Percentiles rank a stretch among this genome's conserved stretches.
phyloP scores from a whole-genome alignment of 805 yeast genomes.

The Kockiozyma suomiensis region DNA sequence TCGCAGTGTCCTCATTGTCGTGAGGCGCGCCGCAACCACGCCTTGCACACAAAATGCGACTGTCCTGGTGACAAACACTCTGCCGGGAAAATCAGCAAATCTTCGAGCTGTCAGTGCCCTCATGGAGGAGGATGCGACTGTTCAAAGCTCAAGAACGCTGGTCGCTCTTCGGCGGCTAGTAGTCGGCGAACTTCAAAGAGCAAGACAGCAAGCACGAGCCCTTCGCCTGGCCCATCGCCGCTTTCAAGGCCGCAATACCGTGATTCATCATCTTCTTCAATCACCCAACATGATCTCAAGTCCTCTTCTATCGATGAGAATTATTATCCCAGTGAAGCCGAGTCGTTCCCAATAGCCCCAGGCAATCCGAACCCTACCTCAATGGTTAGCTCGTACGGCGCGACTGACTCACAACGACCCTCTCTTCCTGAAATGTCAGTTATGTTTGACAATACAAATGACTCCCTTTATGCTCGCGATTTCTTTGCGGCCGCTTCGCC shows the following conservation, averaged over 20 bases:
- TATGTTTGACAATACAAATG: background rate
- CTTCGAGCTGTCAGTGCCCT: conserved; percentile 17
- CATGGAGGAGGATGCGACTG: conserved; percentile 24
- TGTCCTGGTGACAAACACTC: conserved; percentile 46
- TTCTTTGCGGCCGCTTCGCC: conserved; percentile 12
- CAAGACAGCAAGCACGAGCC: background rate
- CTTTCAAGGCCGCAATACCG: background rate
- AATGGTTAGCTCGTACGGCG: background rate
- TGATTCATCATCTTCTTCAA: background rate
- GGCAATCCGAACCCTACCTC: background rate
- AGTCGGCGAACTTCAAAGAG: background rate
- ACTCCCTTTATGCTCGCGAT: conserved; percentile 7
- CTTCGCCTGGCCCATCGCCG: conserved; percentile 3
- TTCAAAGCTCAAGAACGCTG: conserved; percentile 29
- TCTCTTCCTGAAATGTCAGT: conserved; percentile 3
- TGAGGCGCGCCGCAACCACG: conserved; percentile 66
- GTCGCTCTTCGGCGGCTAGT: conserved; percentile 13
- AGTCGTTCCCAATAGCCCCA: no score
- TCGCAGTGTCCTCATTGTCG: conserved; percentile 88
- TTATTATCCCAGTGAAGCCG: background rate
- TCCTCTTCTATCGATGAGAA: background rate
- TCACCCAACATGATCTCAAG: background rate
- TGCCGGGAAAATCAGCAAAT: background rate
- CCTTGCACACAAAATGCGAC: conserved; percentile 68
- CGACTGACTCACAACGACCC: background rate